These are phyloP conservation scores for Erigeron canadensis DNA, from an alignment of 129 eudicot species.

Conservation along the genomic window DNA sequence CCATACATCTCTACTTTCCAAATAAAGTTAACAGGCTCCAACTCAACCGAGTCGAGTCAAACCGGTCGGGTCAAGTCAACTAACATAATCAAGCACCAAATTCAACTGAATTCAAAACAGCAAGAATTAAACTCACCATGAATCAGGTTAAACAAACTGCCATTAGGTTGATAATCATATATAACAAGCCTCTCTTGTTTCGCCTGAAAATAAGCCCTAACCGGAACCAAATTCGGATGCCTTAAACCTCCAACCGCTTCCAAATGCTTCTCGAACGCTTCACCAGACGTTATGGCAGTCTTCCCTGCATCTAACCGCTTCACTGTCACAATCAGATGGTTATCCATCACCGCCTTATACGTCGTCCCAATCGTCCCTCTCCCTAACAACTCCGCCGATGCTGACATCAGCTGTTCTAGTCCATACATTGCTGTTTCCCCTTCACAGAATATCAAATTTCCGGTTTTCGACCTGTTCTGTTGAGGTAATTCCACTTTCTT, in stretches of 20 bases:
- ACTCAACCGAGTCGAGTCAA: constrained; percentile 20
- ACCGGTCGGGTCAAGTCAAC: constrained; percentile 25
- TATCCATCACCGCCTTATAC: constrained; percentile 71
- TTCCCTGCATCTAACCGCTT: constrained; percentile 79
- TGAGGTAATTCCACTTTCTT: constrained; percentile 36
- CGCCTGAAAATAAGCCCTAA: constrained; percentile 82
- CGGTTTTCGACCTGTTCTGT: constrained; percentile 45
- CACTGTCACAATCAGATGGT: constrained; percentile 63
- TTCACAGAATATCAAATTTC: constrained; percentile 55
- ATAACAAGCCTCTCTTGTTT: constrained; percentile 66
- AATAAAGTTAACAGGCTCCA: constrained; percentile 30
- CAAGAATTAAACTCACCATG: constrained; percentile 50
- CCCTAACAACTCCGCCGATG: constrained; percentile 93
- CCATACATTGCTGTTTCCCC: constrained; percentile 62
- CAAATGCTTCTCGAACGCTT: constrained; percentile 69
- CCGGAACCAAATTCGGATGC: constrained; percentile 81
- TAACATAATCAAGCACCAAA: constrained; percentile 22
- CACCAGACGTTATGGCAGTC: constrained; percentile 57
- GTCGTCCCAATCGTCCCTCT: constrained; percentile 88
- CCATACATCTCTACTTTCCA: constrained; percentile 4
- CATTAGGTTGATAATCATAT: constrained; percentile 84
- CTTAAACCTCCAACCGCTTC: constrained; percentile 63
- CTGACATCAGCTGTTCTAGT: constrained; percentile 77
- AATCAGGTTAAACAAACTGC: constrained; percentile 78
- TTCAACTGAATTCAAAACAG: constrained; percentile 22